Evolutionary conservation across 257 asterid species (phyloP), one percentile per base, ranked within the genome.

Genomic region (Nicotiana noctiflora): DNA sequence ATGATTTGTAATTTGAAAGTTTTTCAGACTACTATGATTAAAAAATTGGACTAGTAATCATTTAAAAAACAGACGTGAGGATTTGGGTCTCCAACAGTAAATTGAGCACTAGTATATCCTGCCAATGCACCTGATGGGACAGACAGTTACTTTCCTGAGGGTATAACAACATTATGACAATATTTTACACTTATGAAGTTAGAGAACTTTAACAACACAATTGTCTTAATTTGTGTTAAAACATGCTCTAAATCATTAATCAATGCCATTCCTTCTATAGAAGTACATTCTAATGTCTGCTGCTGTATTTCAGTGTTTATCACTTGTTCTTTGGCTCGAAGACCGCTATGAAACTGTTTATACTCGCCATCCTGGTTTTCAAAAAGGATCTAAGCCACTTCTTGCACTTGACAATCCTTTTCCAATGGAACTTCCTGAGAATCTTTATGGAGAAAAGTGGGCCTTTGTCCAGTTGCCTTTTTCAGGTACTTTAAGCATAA

Each of bases 381-480:
- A 92, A 68, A 89, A 92, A 84, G 97, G 97, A 21, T 85, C 93
- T 4, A 92, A 89, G 85, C 94, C 97, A 31, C 89, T 93, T 75
- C 87, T 92, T 77, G 77, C 97, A 12, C 94, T 92, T 40, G 97
- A 93, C 81, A 92, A 90, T 85, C 97, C 98, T 52, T 95, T 93
- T 88, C 99, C 98, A 8, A 77, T 89, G 90, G 93, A 92, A 83
- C 98, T 95, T 84, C 99, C 99, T 0, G 97, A 95, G 83, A 91
- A 90, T 81, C 87, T 93, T 21, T 92, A 90, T 65, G 98, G 98
- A 32, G 98, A 95, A 84, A 91, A 93, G 85, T 95, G 98, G 97
- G 97, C 98, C 44, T 93, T 93, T 81, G 98, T 95, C 40, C 97
- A 95, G 89, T 83, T 93, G 79, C 99, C 98, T 3, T 91, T 91